phyloP scores from a whole-genome alignment of 192 early-diverging fungal species.

The Haplosporangium gracile region DNA sequence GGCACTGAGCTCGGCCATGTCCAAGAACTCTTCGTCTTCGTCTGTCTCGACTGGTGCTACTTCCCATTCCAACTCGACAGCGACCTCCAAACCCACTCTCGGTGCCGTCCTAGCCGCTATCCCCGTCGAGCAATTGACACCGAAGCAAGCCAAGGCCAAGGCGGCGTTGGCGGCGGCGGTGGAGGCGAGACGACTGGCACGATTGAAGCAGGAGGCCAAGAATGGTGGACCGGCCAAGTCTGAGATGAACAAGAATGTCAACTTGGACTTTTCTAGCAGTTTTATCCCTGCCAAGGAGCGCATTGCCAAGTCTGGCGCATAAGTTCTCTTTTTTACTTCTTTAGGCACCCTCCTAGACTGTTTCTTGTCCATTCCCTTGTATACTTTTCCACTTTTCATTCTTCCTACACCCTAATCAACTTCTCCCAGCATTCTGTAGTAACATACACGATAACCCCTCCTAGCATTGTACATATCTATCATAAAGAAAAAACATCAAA shows the following conservation, averaged over 20 bases:
- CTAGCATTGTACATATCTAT: no score
- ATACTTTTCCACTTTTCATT: slow-evolving; percentile 6
- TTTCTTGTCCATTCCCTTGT: background rate
- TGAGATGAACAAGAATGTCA: slow-evolving; percentile 42
- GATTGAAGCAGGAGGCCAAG: slow-evolving; percentile 45
- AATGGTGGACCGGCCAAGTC: slow-evolving; percentile 20
- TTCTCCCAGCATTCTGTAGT: no score
- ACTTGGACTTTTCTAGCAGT: slow-evolving; percentile 37
- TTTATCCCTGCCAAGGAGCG: slow-evolving; percentile 48
- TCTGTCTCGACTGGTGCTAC: slow-evolving; percentile 29
- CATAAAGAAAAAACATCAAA: no score
- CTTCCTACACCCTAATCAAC: no score
- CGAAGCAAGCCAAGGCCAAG: slow-evolving; percentile 53
- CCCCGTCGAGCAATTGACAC: slow-evolving; percentile 39
- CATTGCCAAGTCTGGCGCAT: slow-evolving; percentile 19
- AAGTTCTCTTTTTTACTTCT: background rate
- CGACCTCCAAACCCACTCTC: slow-evolving; percentile 14
- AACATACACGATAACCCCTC: no score
- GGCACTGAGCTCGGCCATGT: slow-evolving; percentile 19
- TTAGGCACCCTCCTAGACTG: background rate
- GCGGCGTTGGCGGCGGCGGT: slow-evolving; percentile 53
- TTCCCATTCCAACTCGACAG: background rate
- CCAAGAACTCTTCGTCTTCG: slow-evolving; percentile 39
- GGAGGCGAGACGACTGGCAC: slow-evolving; percentile 38
- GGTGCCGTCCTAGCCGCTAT: slow-evolving; percentile 47